Percentiles rank a stretch among this genome's conserved stretches.
Evolutionary conservation across 176 grass and related monocot species (phyloP).

Genomic region (Raddia distichophylla): DNA sequence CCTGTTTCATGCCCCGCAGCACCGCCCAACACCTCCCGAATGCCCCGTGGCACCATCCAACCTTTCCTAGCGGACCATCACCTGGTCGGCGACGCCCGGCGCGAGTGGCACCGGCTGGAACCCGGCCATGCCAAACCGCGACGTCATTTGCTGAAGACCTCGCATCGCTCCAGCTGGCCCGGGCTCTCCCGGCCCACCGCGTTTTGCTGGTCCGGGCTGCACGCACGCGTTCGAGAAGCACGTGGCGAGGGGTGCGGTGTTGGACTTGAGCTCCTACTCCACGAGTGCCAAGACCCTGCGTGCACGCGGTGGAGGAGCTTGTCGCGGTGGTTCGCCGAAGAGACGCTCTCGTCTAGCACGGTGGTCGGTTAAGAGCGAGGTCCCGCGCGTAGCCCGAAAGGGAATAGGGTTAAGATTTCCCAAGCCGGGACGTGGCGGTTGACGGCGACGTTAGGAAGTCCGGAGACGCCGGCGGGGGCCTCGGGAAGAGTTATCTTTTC

Average conservation of each 20-base stretch:
- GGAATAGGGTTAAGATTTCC: slow-evolving; percentile 70
- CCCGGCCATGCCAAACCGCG: slow-evolving; percentile 85
- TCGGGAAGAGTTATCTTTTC: slow-evolving; percentile 77
- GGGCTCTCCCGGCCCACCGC: slow-evolving; percentile 70
- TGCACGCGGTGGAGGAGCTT: no score
- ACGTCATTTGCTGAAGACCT: slow-evolving; percentile 87
- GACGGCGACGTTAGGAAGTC: slow-evolving; percentile 67
- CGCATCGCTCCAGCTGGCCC: slow-evolving; percentile 82
- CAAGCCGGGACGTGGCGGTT: slow-evolving; percentile 57
- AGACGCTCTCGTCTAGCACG: no score
- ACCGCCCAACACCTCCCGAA: no score
- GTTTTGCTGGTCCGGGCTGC: slow-evolving; percentile 70
- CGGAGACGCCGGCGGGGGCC: slow-evolving; percentile 55
- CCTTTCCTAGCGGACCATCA: slow-evolving; percentile 31
- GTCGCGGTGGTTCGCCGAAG: no score
- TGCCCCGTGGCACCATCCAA: no score
- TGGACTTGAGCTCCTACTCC: slow-evolving; percentile 88
- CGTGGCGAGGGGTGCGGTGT: slow-evolving; percentile 68
- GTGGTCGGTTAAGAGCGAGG: no score
- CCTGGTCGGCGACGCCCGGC: slow-evolving; percentile 50
- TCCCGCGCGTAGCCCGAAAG: neutral
- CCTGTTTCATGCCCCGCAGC: no score
- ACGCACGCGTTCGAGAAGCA: slow-evolving; percentile 75
- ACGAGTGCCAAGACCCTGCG: slow-evolving; percentile 57
- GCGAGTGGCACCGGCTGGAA: slow-evolving; percentile 51